Conservation (phyloP, 1,284 basidiomycete species). For the Melanopsichium pennsylvanicum region DNA sequence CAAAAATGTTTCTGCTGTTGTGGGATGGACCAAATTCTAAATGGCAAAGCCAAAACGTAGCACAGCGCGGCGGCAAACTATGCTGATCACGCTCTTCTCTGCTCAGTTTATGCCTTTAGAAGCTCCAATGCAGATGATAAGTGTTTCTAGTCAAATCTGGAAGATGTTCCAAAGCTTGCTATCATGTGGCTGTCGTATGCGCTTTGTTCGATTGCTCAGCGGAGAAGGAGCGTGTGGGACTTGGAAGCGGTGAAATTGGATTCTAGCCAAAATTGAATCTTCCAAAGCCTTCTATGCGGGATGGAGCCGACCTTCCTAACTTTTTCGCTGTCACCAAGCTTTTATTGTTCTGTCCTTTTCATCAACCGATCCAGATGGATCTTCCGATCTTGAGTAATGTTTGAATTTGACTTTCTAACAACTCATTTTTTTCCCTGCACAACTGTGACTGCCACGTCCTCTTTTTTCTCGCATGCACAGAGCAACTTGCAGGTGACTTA, state of each 20-base stretch:
- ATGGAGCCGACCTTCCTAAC: background rate
- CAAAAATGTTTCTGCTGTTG: too few relatives aligned
- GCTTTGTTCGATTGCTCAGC: background rate
- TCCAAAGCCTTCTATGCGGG: conserved; percentile 20
- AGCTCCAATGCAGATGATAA: too few relatives aligned
- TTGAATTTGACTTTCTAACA: background rate
- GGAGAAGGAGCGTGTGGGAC: too few relatives aligned
- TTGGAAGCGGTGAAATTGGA: too few relatives aligned
- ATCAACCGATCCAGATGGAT: background rate
- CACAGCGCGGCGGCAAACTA: too few relatives aligned
- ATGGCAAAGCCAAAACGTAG: too few relatives aligned
- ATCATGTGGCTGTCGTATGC: background rate
- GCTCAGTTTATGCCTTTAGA: too few relatives aligned
- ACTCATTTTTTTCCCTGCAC: too few relatives aligned
- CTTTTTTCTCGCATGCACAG: background rate
- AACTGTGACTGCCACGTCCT: background rate
- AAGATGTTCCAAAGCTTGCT: background rate
- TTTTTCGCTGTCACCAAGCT: conserved; percentile 9
- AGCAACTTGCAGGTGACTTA: too few relatives aligned
- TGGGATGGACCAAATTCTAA: too few relatives aligned
- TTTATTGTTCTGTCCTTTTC: background rate
- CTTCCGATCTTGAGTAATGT: background rate
- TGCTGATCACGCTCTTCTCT: background rate
- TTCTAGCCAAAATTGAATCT: conserved; percentile 1
- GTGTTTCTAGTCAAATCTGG: background rate